These are phyloP conservation scores for Neonectria sp. DNA, from an alignment of 2,329 filamentous ascomycete genomes.

Conservation along the genomic window DNA sequence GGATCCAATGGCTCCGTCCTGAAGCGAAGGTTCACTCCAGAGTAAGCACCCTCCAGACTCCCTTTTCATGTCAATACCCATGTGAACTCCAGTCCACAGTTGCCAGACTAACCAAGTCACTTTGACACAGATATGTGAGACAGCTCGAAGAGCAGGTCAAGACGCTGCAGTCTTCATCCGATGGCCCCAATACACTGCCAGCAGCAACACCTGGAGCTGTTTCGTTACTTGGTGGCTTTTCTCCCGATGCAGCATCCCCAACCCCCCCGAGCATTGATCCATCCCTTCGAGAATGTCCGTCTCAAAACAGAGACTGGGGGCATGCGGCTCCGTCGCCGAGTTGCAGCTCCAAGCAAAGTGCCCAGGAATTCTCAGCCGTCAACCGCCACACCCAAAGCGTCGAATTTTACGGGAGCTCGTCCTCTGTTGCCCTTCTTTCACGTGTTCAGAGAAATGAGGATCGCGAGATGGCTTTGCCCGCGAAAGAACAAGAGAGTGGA, in stretches of 20 bases:
- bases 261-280: slow-evolving; percentile 39
- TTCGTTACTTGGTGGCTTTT: slow-evolving; percentile 7
- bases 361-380: slow-evolving; percentile 59
- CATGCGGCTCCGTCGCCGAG: slow-evolving; percentile 20
- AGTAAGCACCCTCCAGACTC: not conserved
- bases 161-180: slow-evolving; percentile 30
- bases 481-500: slow-evolving; percentile 42
- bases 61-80: not conserved
- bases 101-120: not conserved
- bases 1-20: slow-evolving; percentile 31
- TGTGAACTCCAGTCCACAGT: not conserved
- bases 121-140: slow-evolving; percentile 41
- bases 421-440: slow-evolving; percentile 60
- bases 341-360: slow-evolving; percentile 32
- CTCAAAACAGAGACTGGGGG: slow-evolving; percentile 15
- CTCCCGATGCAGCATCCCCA: slow-evolving; percentile 14
- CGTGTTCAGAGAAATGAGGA: slow-evolving; percentile 53
- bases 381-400: slow-evolving; percentile 62
- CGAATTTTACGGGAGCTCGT: slow-evolving; percentile 63
- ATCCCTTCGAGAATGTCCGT: slow-evolving; percentile 6
- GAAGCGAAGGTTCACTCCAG: slow-evolving; percentile 15
- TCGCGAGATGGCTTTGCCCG: slow-evolving; percentile 9
- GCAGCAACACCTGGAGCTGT: slow-evolving; percentile 1
- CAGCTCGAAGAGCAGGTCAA: slow-evolving; percentile 44
- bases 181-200: not conserved